Conservation (phyloP, 176 grass and related monocot species). For the Tuctoria greenei region DNA sequence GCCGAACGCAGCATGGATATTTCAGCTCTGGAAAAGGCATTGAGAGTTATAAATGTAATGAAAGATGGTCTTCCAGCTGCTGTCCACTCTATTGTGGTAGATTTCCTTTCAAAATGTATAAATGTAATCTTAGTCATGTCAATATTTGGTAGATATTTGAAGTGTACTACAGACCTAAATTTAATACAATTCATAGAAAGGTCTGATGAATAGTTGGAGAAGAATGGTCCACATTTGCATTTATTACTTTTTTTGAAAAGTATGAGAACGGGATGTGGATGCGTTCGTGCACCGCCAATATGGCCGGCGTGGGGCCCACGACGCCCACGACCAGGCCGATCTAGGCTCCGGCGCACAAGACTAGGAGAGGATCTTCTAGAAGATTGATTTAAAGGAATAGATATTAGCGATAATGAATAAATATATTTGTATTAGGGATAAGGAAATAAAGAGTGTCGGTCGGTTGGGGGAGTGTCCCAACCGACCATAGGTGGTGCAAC, state of each 20-base stretch:
- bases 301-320: too few relatives aligned
- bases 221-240: background rate
- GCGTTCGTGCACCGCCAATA: too few relatives aligned
- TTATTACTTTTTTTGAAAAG: conserved; percentile 5
- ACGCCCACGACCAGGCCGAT: too few relatives aligned
- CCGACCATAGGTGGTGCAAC: too few relatives aligned
- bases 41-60: conserved; percentile 81
- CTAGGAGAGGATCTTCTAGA: too few relatives aligned
- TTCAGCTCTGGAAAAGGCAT: conserved; percentile 84
- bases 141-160: conserved; percentile 7
- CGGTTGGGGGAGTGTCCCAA: too few relatives aligned
- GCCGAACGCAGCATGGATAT: conserved; percentile 94
- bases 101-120: conserved; percentile 29
- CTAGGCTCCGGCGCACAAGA: too few relatives aligned
- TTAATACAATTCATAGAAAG: background rate
- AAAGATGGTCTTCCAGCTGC: conserved; percentile 87
- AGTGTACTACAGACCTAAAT: background rate
- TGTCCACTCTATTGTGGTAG: conserved; percentile 94
- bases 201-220: conserved; percentile 19
- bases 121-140: conserved; percentile 6
- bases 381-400: too few relatives aligned
- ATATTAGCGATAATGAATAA: too few relatives aligned
- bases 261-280: background rate
- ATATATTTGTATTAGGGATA: too few relatives aligned
- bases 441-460: too few relatives aligned